Evolutionary conservation across 2,329 filamentous ascomycete species (phyloP), one percentile per base, ranked within the genome.

Genomic region (Chaetomiaceae sp.): DNA sequence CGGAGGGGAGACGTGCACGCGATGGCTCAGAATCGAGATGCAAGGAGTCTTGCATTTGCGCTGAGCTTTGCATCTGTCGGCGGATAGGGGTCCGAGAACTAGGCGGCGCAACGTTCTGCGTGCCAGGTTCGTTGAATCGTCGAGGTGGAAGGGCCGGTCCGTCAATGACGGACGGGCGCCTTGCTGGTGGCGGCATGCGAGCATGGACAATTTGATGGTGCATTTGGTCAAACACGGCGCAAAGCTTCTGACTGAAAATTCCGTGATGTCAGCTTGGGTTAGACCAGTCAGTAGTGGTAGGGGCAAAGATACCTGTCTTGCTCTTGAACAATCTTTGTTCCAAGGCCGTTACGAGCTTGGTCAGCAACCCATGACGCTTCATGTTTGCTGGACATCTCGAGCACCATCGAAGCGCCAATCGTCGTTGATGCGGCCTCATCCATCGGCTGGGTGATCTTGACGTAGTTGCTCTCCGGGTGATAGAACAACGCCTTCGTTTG

Each of bases 361-460:
- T 41, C 24, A 11, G 32, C 45, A n/a, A 56, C 38, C 10, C 12
- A 15, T 4, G 11, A 30, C 1, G 51, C 53, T n/a, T 56, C 52
- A 2, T 24, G 22, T 12, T n/a, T 15, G 19, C 18, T 43, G 14
- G 8, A 6, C 6, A 56, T 45, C 6, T 49, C 38, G 9, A 58
- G 20, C 0, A 54, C 9, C 53, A 58, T 33, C 14, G 19, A 10
- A 2, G 2, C 3, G 5, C 52, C 52, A 27, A 51, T 48, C 2
- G n/a, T 6, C 12, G 12, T 35, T 4, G 40, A 15, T 8, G 38
- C 24, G 5, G 36, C 18, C 17, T 34, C 24, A 7, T 58, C 49
- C n/a, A 3, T 24, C 17, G 52, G 7, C 26, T 53, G 53, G 7
- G 1, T n/a, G 6, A 58, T 35, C 27, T 45, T 57, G 40, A 56